phyloP scores from a whole-genome alignment of 768 basidiomycete species.

The Termitomyces sp. region DNA sequence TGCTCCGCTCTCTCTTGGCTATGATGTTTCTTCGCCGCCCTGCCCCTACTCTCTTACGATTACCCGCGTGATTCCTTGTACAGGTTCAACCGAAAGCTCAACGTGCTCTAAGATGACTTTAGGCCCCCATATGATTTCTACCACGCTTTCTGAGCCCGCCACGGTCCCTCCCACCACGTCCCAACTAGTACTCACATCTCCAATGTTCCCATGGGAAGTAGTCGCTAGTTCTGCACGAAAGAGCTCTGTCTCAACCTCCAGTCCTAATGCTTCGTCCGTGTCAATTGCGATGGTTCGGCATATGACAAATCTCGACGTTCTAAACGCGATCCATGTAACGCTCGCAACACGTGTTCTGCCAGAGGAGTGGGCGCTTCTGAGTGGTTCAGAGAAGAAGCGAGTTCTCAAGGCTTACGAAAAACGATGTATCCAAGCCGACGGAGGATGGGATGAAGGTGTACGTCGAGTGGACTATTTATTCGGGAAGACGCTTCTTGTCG shows the following conservation, averaged over 20 bases:
- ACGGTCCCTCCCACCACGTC: slow-evolving; percentile 4
- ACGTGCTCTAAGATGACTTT: neutral
- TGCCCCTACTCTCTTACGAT: slow-evolving; percentile 2
- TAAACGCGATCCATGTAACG: slow-evolving; percentile 53
- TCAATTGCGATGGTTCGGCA: slow-evolving; percentile 1
- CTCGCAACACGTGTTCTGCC: slow-evolving; percentile 52
- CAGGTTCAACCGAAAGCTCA: neutral
- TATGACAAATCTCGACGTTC: slow-evolving; percentile 57
- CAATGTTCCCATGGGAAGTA: slow-evolving; percentile 9
- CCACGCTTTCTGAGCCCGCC: slow-evolving; percentile 8
- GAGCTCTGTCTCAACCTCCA: neutral
- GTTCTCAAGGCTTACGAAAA: slow-evolving; percentile 58
- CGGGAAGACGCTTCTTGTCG: slow-evolving; percentile 51
- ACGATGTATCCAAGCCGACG: slow-evolving; percentile 53
- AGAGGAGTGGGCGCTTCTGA: slow-evolving; percentile 60
- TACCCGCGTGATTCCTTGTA: neutral
- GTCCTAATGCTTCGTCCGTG: neutral
- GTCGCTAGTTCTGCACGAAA: slow-evolving; percentile 2
- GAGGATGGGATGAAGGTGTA: slow-evolving; percentile 66
- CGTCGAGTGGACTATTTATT: slow-evolving; percentile 63
- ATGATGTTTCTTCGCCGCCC: slow-evolving; percentile 9
- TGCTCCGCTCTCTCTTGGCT: slow-evolving; percentile 1
- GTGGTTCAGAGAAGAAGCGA: slow-evolving; percentile 48
- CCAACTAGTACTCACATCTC: slow-evolving; percentile 2
- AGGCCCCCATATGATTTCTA: neutral